Conservation (phyloP, 805 yeast species). For the Saccharomycopsis oosterbeekiorum region DNA sequence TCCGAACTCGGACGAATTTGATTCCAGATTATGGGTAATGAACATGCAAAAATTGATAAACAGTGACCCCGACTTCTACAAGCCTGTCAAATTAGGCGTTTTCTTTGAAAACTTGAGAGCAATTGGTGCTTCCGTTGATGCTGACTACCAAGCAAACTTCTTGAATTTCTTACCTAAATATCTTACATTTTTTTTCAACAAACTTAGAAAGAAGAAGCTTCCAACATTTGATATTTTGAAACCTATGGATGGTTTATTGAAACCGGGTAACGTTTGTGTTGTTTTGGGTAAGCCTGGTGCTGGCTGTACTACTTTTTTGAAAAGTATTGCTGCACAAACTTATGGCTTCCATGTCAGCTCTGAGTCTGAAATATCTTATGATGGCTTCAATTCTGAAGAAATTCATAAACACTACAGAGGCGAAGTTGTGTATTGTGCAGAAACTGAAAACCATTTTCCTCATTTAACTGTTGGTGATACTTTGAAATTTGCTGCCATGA, state of each 20-base stretch:
- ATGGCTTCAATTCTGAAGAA: constrained; percentile 44
- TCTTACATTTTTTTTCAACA: not conserved
- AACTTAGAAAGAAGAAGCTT: constrained; percentile 19
- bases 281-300: constrained; percentile 72
- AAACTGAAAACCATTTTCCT: constrained; percentile 59
- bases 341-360: constrained; percentile 45
- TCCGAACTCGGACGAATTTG: constrained; percentile 50
- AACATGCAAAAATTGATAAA: constrained; percentile 45
- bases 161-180: constrained; percentile 8
- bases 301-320: constrained; percentile 63
- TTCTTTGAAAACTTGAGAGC: constrained; percentile 51
- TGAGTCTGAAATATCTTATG: constrained; percentile 40
- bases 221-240: constrained; percentile 37
- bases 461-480: constrained; percentile 60
- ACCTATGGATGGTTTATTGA: constrained; percentile 47
- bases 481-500: constrained; percentile 47
- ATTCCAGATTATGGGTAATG: constrained; percentile 57
- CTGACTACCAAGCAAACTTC: constrained; percentile 52
- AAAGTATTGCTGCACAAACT: constrained; percentile 48
- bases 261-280: constrained; percentile 57
- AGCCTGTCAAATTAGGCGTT: constrained; percentile 50
- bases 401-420: constrained; percentile 48
- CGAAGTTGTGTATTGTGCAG: constrained; percentile 63
- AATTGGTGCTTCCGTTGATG: constrained; percentile 55
- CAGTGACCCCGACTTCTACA: constrained; percentile 52